Base-by-base conservation (phyloP, 169 alveolate species). In the Plasmodium billcollinsi region DNA sequence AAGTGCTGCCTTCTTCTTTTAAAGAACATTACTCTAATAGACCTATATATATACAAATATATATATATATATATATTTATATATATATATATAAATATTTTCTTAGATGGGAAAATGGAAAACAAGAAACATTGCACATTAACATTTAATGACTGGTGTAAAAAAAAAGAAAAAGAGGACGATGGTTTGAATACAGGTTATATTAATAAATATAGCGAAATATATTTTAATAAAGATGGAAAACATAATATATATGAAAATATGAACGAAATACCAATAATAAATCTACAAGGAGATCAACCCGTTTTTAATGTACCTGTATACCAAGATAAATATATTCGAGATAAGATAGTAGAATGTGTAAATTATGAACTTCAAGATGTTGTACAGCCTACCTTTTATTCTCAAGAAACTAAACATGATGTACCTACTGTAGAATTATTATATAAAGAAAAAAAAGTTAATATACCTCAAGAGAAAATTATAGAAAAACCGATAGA, bases 241-340 rank as follows among this genome's bases (percentile, higher is more conserved):
- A 58, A 58, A 59, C 7, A 33, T 12, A 54, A 52, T 26, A 80
- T 86, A 85, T 74, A 90, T 62, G 50, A 90, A 92, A 21, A 78
- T 70, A 39, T 39, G 0, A 59, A 29, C 59, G 90, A 88, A 95
- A 96, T 21, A 69, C 95, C 76, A 92, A 90, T 78, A 92, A 96
- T 92, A 73, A 62, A 95, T 15, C 78, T 95, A 59, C 94, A 95
- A 67, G 97, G 95, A 45, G 97, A 95, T 80, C 97, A 95, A 73
- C 97, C 97, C 15, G 94, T 95, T 45, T 93, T 95, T 88, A 92
- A 94, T 61, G 95, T 95, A 47, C 97, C 97, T 49, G 97, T 95
- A 4, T 95, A 94, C 62, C 97, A 95, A 71, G 97, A 95, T 63
- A 93, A 94, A 67, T 94, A 94, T 86, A 90, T 93, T 72, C 86